phyloP scores from a whole-genome alignment of 305 asterid genomes.

The Rubia occidens region DNA sequence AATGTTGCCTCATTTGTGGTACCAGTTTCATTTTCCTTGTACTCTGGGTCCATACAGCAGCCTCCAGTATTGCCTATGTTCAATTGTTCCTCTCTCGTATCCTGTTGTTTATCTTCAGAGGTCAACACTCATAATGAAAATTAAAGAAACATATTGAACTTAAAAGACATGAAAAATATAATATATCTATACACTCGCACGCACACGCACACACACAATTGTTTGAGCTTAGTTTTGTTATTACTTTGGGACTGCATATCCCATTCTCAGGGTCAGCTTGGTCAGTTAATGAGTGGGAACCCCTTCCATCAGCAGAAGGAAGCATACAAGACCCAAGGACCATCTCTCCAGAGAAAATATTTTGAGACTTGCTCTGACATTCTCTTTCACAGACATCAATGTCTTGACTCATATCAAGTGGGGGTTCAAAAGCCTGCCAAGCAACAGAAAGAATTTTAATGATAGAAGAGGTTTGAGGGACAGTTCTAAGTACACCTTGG shows the following conservation, averaged over 20 bases:
- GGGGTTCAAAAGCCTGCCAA: slow-evolving; percentile 91
- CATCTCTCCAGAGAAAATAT: slow-evolving; percentile 30
- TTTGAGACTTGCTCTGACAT: slow-evolving; percentile 31
- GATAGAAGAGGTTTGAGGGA: neutral
- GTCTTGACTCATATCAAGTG: slow-evolving; percentile 70
- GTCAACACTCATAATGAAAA: slow-evolving; percentile 67
- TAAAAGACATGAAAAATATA: slow-evolving; percentile 16
- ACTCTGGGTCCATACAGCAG: slow-evolving; percentile 27
- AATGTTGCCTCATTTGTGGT: slow-evolving; percentile 19
- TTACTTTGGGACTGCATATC: slow-evolving; percentile 24
- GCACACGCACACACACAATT: neutral
- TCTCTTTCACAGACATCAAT: slow-evolving; percentile 36
- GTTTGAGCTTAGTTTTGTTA: slow-evolving; percentile 31
- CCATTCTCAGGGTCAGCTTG: slow-evolving; percentile 25
- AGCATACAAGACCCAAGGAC: slow-evolving; percentile 26
- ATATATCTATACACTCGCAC: slow-evolving; percentile 10
- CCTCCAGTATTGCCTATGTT: slow-evolving; percentile 24
- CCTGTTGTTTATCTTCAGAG: slow-evolving; percentile 84
- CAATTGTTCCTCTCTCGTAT: slow-evolving; percentile 34
- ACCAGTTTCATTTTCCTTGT: slow-evolving; percentile 29
- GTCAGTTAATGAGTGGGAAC: slow-evolving; percentile 25
- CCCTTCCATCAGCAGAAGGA: slow-evolving; percentile 27
- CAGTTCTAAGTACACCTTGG: slow-evolving; percentile 10
- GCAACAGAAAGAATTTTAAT: slow-evolving; percentile 14
- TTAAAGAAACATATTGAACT: slow-evolving; percentile 35